phyloP scores from a whole-genome alignment of 1,284 basidiomycete species.

The Ustilago cynodontis region DNA sequence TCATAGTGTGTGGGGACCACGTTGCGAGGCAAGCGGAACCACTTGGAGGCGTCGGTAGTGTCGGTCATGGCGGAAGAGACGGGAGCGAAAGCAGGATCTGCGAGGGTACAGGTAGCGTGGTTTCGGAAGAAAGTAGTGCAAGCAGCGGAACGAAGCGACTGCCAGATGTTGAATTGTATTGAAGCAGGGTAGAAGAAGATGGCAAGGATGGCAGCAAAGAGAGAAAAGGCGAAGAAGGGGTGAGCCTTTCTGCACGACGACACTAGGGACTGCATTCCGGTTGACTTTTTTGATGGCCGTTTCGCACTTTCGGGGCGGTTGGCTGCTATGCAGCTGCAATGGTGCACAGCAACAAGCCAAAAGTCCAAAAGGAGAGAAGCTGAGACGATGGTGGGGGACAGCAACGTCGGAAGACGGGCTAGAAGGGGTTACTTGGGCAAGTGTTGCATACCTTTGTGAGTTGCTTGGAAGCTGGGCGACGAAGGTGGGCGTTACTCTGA shows the following conservation, averaged over 20 bases:
- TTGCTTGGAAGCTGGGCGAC: slow-evolving; percentile 11
- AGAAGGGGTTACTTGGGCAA: background rate
- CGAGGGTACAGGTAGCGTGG: slow-evolving; percentile 45
- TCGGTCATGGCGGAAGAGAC: slow-evolving; percentile 51
- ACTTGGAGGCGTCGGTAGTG: slow-evolving; percentile 56
- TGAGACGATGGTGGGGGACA: background rate
- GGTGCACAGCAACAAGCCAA: background rate
- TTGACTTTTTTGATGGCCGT: background rate
- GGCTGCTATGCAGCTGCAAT: background rate
- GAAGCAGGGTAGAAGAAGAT: slow-evolving; percentile 10
- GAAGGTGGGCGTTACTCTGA: slow-evolving; percentile 11
- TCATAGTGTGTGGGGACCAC: slow-evolving; percentile 85
- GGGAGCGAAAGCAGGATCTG: slow-evolving; percentile 39
- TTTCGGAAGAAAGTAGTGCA: slow-evolving; percentile 22
- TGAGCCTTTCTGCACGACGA: slow-evolving; percentile 29
- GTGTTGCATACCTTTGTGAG: slow-evolving; percentile 37
- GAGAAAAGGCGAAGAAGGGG: slow-evolving; percentile 26
- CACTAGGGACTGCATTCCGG: slow-evolving; percentile 16
- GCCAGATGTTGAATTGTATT: slow-evolving; percentile 5
- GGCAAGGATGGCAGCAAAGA: slow-evolving; percentile 27
- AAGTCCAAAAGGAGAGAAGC: background rate
- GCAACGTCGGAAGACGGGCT: background rate
- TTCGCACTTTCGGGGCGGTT: background rate
- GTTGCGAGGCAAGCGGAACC: slow-evolving; percentile 81
- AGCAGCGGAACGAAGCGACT: slow-evolving; percentile 32